phyloP scores from a whole-genome alignment of 768 basidiomycete genomes.

The Auricularia cornea region DNA sequence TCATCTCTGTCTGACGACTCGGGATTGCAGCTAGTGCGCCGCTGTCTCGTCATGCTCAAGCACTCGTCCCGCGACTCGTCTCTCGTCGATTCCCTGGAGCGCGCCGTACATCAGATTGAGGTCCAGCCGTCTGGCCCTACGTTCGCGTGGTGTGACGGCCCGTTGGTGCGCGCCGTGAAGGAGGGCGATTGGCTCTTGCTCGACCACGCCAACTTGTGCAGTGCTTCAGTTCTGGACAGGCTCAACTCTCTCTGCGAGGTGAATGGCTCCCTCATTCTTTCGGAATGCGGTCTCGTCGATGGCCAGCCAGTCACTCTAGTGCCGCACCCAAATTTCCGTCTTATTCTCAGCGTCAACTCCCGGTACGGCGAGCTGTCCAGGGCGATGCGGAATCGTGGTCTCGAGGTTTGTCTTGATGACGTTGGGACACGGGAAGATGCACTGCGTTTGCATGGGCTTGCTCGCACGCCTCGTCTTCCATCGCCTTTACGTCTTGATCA shows the following conservation, averaged over 20 bases:
- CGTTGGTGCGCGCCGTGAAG: conserved; percentile 78
- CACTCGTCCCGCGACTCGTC: too few species aligned
- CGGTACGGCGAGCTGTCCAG: conserved; percentile 89
- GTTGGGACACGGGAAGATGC: background rate
- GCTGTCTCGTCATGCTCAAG: too few species aligned
- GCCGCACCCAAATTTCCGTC: conserved; percentile 83
- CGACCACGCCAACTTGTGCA: conserved; percentile 91
- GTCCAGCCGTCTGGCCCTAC: background rate
- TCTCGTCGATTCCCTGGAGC: too few species aligned
- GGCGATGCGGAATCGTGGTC: conserved; percentile 96
- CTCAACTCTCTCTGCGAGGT: conserved; percentile 94
- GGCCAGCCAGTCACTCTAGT: conserved; percentile 64
- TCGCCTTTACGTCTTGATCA: background rate
- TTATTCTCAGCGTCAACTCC: conserved; percentile 92
- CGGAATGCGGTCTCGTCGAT: conserved; percentile 78
- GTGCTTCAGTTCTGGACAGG: conserved; percentile 89
- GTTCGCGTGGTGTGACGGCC: conserved; percentile 96
- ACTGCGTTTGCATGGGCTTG: background rate
- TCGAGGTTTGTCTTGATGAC: conserved; percentile 59
- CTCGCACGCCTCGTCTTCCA: background rate
- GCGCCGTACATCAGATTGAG: too few species aligned
- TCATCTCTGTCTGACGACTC: too few species aligned
- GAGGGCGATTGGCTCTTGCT: conserved; percentile 84
- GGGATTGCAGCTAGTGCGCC: too few species aligned
- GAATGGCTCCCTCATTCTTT: conserved; percentile 73